Evolutionary conservation across 2,329 filamentous ascomycete species (phyloP).

Genomic region (Dryadomyces quercivorus): DNA sequence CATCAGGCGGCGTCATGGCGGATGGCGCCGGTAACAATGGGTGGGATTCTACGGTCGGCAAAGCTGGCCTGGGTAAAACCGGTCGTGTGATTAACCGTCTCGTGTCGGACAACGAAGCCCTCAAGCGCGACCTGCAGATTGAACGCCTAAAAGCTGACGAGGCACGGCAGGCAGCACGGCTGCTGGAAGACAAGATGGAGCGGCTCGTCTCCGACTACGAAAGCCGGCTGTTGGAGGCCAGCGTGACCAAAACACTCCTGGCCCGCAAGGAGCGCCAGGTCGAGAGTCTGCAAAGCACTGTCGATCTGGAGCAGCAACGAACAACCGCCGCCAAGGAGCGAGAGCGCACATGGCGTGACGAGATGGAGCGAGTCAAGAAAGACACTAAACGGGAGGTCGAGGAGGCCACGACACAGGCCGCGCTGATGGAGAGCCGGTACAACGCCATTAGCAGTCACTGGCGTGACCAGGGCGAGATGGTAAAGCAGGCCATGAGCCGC

Average conservation of each 20-base stretch:
- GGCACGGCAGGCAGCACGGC: slow-evolving; percentile 52
- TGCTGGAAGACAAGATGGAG: slow-evolving; percentile 61
- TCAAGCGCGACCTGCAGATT: slow-evolving; percentile 61
- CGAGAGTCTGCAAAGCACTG: slow-evolving; percentile 50
- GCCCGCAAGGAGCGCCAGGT: slow-evolving; percentile 64
- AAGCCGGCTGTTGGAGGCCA: slow-evolving; percentile 54
- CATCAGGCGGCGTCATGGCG: neutral
- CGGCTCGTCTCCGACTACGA: slow-evolving; percentile 57
- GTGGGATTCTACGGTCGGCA: slow-evolving; percentile 56
- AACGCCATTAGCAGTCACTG: slow-evolving; percentile 54
- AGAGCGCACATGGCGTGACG: slow-evolving; percentile 48
- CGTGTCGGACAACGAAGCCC: slow-evolving; percentile 66
- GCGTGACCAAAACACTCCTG: slow-evolving; percentile 58
- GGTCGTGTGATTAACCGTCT: slow-evolving; percentile 71
- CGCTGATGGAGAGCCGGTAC: slow-evolving; percentile 59
- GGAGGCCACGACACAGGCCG: slow-evolving; percentile 50
- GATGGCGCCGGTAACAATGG: slow-evolving; percentile 18
- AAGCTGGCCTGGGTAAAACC: slow-evolving; percentile 60
- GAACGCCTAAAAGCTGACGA: slow-evolving; percentile 56
- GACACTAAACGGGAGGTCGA: slow-evolving; percentile 53
- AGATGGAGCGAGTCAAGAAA: slow-evolving; percentile 49
- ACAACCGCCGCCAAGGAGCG: slow-evolving; percentile 45
- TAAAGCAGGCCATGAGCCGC: slow-evolving; percentile 36
- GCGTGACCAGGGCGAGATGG: slow-evolving; percentile 52
- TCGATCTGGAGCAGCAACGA: slow-evolving; percentile 53